phyloP scores from a whole-genome alignment of 139 green algal species.

The Closterium sp. region DNA sequence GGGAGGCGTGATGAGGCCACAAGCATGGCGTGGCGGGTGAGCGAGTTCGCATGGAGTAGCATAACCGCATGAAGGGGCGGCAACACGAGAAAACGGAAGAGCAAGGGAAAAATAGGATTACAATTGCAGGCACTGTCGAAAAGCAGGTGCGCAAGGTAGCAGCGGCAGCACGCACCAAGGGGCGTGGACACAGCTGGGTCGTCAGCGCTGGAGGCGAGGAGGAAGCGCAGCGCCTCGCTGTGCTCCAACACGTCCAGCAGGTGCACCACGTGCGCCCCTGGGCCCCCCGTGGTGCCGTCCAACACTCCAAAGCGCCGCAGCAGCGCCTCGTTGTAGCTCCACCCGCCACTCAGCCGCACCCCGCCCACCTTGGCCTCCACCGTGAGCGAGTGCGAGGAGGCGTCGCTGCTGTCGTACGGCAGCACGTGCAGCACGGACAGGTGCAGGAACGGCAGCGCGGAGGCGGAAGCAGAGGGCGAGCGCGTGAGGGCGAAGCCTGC shows the following conservation, averaged over 20 bases:
- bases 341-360: conserved; percentile 36
- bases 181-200: neutral
- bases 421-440: conserved; percentile 33
- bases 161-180: neutral
- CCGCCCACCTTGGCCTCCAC: conserved; percentile 30
- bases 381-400: conserved; percentile 8
- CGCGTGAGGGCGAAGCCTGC: neutral
- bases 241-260: conserved; percentile 16
- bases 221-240: neutral
- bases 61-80: too few relatives aligned
- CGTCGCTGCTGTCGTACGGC: conserved; percentile 4
- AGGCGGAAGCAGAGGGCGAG: neutral
- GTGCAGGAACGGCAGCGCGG: conserved; percentile 16
- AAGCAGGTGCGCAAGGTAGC: neutral
- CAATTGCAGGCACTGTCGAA: too few relatives aligned
- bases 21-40: too few relatives aligned
- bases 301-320: conserved; percentile 30
- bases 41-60: too few relatives aligned
- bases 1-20: too few relatives aligned
- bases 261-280: conserved; percentile 13
- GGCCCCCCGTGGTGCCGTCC: neutral
- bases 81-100: too few relatives aligned
- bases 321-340: conserved; percentile 51
- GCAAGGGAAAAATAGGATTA: too few relatives aligned
- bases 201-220: neutral